Evolutionary conservation across 2,329 filamentous ascomycete species (phyloP), one percentile per base, ranked within the genome.

Genomic region (Chaetoscypha palmicola): DNA sequence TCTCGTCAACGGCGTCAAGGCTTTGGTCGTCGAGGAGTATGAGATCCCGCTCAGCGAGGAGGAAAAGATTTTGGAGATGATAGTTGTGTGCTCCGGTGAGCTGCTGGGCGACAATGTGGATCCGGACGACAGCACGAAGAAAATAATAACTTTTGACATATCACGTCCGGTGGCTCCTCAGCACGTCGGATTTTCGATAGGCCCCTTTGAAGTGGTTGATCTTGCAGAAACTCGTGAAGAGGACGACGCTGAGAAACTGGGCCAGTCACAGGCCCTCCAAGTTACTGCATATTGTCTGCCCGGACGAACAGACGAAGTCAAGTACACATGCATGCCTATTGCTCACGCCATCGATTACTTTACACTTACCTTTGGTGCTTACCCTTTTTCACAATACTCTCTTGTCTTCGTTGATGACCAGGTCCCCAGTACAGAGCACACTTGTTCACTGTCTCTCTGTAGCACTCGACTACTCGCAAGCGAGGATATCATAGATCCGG

Each of bases 391-490:
- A 21, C 89, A 85, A 59, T 97, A 94, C 71, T 94, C 94, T 59
- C 68, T 97, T 43, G 90, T 87, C 54, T 98, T 98, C 56, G 81
- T 98, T 14, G 92, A 98, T 56, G 92, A 98, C 62, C 76, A 92
- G 62, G 68, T 83, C 1, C 72, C 77, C 22, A 85, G 95, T 46
- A 83, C 84, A 1, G 72, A 83, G 16, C 77, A 89, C 14, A 78
- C 88, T 7, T 89, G 89, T 24, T 91, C 86, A 0, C 73, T 98
- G 54, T 85, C 90, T 0, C 78, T 98, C 23, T 89, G 89, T 66
- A 97, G 87, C 68, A 91, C 77, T 38, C 79, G 87, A 32, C 70
- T 98, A 1, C 76, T 98, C 1, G 94, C 88, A 57, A 85, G 88
- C 0, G 81, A 88, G 51, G 82, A 86, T 23, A 79, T 97, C 26